Base-by-base conservation (phyloP, 1,139 yeast genomes). In the Scheffersomyces insectosa region DNA sequence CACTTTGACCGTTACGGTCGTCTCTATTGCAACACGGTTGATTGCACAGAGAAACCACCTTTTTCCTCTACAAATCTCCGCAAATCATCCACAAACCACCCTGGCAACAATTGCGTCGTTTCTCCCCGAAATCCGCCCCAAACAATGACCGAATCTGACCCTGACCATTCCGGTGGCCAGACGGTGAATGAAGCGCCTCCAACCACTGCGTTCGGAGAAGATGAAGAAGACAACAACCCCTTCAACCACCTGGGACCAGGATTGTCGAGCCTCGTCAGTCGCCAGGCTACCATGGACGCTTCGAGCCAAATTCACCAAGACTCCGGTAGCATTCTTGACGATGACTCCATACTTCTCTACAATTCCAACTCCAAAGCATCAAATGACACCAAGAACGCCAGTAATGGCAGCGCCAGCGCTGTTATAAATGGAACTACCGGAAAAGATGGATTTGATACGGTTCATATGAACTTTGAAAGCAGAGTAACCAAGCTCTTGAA, bases 221-320 rank as follows among this genome's bases (percentile, higher is more conserved):
- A 58, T 16, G 81, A 76, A 33, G 82, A 78, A 51, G 80, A 78
- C 49, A 78, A 78, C 59, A 77, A 75, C 50, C 83, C 83, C 3
- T 76, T 77, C 44, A 62, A 74, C n/a, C 66, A 65, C 40, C 63
- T 58, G 29, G 70, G 69, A 49, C 65, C 15, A 55, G 63, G 53
- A 52, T 32, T 9, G 9, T 49, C 30, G 51, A 49, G 38, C 48
- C 25, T 20, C 8, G 25, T 20, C 2, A 9, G n/a, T 27, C 12
- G 16, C 11, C 20, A 31, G 36, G 36, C 43, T 39, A 4, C 25
- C 25, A 20, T 20, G 25, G 25, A 20, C 8, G 25, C 25, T 20
- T 20, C 25, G 25, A 20, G 25, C 6, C 25, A 20, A 20, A 20
- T 20, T 1, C 25, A 20, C 25, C 8, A 20, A 20, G 25, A 20